These are phyloP conservation scores for Aspergillus chevalieri DNA, from an alignment of 2,329 filamentous ascomycete species.

Conservation along the genomic window DNA sequence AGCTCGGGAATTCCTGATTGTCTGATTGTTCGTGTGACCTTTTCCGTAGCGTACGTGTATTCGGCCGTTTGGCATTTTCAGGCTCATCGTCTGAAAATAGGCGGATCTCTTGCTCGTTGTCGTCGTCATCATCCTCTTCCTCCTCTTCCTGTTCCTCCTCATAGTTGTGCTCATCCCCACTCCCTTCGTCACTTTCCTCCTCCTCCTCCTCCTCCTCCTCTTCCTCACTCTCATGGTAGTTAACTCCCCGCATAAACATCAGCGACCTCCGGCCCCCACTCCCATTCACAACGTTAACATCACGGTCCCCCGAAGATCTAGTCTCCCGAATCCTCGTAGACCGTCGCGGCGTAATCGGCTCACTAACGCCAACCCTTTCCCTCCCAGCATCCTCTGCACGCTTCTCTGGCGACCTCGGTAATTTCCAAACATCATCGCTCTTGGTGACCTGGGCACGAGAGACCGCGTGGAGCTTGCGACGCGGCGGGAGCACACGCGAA, in stretches of 20 bases:
- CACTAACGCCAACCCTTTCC: not conserved
- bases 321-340: constrained; percentile 5
- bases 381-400: not conserved
- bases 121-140: not conserved
- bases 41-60: not conserved
- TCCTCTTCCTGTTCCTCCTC: not conserved
- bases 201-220: constrained; percentile 1
- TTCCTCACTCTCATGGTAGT: constrained; percentile 1
- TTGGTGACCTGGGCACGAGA: not conserved
- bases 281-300: not conserved
- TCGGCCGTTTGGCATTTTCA: not conserved
- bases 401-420: constrained; percentile 6
- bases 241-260: not conserved
- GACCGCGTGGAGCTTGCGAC: not conserved
- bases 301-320: too few relatives aligned
- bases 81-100: not conserved
- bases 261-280: not conserved
- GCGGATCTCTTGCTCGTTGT: not conserved
- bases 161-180: not conserved
- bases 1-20: not conserved
- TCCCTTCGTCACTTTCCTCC: not conserved
- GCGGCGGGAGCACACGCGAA: constrained; percentile 3
- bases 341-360: constrained; percentile 7
- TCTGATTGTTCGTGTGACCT: not conserved
- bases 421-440: constrained; percentile 6